phyloP scores from a whole-genome alignment of 208 protist species.

The Leishmania martiniquensis region DNA sequence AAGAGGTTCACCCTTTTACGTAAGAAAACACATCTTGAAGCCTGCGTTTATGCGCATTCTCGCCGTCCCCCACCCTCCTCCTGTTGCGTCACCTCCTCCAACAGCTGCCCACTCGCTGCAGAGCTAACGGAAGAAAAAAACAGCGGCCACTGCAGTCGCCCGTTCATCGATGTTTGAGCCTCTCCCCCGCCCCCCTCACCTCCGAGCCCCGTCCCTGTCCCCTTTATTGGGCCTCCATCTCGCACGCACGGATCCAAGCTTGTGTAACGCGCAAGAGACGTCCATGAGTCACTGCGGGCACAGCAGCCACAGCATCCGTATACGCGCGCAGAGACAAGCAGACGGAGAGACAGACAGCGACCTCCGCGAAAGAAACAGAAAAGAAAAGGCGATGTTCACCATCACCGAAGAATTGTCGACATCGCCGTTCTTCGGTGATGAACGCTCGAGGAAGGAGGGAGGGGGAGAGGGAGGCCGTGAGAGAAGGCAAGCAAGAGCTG shows the following conservation, averaged over 20 bases:
- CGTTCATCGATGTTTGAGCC: no score
- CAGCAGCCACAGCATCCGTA: background rate
- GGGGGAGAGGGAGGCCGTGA: background rate
- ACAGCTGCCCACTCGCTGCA: no score
- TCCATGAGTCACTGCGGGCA: background rate
- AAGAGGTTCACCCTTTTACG: background rate
- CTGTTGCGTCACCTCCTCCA: no score
- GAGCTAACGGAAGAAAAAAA: no score
- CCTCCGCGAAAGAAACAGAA: background rate
- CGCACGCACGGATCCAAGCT: background rate
- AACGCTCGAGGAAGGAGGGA: background rate
- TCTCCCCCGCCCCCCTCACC: background rate
- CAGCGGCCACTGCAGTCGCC: no score
- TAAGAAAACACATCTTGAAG: background rate
- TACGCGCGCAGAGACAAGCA: background rate
- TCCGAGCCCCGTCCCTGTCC: background rate
- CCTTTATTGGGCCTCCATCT: background rate
- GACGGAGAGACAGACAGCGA: background rate
- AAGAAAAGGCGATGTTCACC: background rate
- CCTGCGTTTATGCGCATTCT: background rate
- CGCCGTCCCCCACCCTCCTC: background rate
- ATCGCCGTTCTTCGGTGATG: no score
- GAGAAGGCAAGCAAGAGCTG: background rate
- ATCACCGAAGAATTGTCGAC: no score
- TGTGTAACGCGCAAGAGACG: background rate